Conservation (phyloP, 257 asterid genomes). For the Penstemon newberryi region DNA sequence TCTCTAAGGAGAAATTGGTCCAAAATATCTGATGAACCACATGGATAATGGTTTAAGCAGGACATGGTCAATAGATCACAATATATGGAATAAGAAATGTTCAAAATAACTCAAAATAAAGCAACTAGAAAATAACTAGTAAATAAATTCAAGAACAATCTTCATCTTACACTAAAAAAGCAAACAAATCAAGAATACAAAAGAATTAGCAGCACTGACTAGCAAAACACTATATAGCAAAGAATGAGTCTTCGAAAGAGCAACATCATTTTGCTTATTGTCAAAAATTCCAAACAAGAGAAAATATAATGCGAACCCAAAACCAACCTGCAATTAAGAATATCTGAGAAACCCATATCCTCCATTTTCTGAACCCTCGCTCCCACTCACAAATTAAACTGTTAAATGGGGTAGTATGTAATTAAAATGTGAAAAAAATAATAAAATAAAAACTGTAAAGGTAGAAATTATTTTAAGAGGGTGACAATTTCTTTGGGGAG, state of each 20-base stretch:
- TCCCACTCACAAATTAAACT: background rate
- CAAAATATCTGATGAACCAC: background rate
- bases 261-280: background rate
- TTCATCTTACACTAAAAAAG: background rate
- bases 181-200: constrained; percentile 1
- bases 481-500: no score
- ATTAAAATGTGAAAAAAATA: no score
- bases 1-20: background rate
- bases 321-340: constrained; percentile 14
- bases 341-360: background rate
- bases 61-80: constrained; percentile 1
- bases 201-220: background rate
- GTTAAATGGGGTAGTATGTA: no score
- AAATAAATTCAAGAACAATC: background rate
- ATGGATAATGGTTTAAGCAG: background rate
- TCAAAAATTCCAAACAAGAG: background rate
- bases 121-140: background rate
- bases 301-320: constrained; percentile 1
- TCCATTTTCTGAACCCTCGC: constrained; percentile 23
- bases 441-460: no score
- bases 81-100: background rate
- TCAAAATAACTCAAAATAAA: background rate
- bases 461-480: no score
- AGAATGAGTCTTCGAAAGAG: background rate
- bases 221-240: background rate